Evolutionary conservation across 768 basidiomycete species (phyloP).

Genomic region (Termitomyces eurrhizus): DNA sequence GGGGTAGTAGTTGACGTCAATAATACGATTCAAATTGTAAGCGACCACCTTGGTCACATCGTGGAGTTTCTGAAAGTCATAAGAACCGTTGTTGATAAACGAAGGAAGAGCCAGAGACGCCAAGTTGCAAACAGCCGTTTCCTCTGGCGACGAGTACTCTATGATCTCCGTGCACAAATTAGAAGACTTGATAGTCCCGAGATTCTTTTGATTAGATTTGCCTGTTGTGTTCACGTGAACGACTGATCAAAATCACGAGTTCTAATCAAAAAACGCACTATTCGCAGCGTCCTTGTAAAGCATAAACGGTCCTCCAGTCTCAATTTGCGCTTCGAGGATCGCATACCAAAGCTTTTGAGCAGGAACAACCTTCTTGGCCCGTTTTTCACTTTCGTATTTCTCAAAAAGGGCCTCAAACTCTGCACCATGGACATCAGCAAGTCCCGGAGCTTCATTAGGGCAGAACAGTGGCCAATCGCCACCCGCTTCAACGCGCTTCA

Average conservation of each 20-base stretch:
- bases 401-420: slow-evolving; percentile 87
- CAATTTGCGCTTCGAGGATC: slow-evolving; percentile 93
- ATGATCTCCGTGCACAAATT: slow-evolving; percentile 99
- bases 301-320: slow-evolving; percentile 99
- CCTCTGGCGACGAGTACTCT: slow-evolving; percentile 96
- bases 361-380: slow-evolving; percentile 76
- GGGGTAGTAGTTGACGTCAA: slow-evolving; percentile 95
- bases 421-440: slow-evolving; percentile 84
- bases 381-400: slow-evolving; percentile 87
- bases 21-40: slow-evolving; percentile 90
- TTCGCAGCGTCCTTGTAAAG: slow-evolving; percentile 97
- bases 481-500: slow-evolving; percentile 92
- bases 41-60: slow-evolving; percentile 91
- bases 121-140: slow-evolving; percentile 97
- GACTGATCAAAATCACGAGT: background rate
- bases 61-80: slow-evolving; percentile 95
- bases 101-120: slow-evolving; percentile 95
- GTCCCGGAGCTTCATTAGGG: slow-evolving; percentile 90
- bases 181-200: slow-evolving; percentile 98
- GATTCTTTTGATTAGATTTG: slow-evolving; percentile 98
- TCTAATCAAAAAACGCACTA: slow-evolving; percentile 40
- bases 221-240: slow-evolving; percentile 37
- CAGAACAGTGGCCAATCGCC: slow-evolving; percentile 96
- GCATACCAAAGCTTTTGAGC: slow-evolving; percentile 99
- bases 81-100: slow-evolving; percentile 77